Conservation (phyloP, 140 eudicot species). For the Flaveria floridana region DNA sequence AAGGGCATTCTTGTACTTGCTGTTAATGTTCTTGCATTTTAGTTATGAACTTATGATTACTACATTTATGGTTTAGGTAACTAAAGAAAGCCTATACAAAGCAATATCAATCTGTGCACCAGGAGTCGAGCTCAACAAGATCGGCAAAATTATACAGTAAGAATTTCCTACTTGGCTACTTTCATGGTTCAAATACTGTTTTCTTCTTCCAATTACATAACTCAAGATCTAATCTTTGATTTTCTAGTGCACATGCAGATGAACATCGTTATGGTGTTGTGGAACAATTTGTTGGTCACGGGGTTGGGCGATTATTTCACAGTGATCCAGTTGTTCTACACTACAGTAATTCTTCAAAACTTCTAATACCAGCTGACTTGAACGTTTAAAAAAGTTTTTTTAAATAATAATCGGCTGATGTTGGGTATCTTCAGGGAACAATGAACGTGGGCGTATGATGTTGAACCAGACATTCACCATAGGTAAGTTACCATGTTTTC, state of each 20-base stretch:
- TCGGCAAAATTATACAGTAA: conserved; percentile 85
- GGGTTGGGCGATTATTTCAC: conserved; percentile 84
- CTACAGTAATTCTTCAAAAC: conserved; percentile 53
- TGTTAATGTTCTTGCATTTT: neutral
- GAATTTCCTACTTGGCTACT: conserved; percentile 18
- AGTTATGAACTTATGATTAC: neutral
- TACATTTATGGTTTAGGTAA: conserved; percentile 53
- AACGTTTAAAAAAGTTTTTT: neutral
- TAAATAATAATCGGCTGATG: neutral
- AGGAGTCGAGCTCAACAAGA: conserved; percentile 72
- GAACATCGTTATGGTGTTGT: conserved; percentile 76
- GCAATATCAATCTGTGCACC: conserved; percentile 93
- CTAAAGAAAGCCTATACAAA: conserved; percentile 78
- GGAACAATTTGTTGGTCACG: conserved; percentile 85
- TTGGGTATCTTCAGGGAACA: conserved; percentile 54
- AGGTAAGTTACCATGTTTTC: conserved; percentile 43
- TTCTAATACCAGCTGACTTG: neutral
- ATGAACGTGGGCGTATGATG: conserved; percentile 70
- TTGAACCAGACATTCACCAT: conserved; percentile 90
- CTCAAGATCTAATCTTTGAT: neutral
- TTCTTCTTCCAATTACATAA: neutral
- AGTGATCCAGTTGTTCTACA: conserved; percentile 84
- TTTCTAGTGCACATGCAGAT: conserved; percentile 52
- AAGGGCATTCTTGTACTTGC: neutral
- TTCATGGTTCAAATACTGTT: neutral